Conservation (phyloP, 306 rosid species). For the Pterocarpus santalinus region DNA sequence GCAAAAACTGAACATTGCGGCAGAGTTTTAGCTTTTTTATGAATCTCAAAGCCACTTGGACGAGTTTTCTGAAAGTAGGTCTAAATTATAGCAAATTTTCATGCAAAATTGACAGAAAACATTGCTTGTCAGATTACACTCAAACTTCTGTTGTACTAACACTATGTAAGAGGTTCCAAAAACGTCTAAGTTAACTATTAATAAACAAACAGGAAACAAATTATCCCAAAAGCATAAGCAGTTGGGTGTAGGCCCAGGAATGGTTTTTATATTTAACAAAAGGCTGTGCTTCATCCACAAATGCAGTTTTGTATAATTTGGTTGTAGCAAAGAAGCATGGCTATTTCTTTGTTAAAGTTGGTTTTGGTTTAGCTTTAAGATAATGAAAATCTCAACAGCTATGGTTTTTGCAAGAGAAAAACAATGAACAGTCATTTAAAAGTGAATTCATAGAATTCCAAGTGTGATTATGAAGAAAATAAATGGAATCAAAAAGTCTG, state of each 20-base stretch:
- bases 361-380: slow-evolving; percentile 35
- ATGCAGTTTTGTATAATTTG: not conserved
- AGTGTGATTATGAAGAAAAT: slow-evolving; percentile 35
- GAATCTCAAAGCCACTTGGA: not conserved
- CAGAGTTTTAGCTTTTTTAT: no score
- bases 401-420: slow-evolving; percentile 7
- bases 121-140: slow-evolving; percentile 25
- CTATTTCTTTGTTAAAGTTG: slow-evolving; percentile 26
- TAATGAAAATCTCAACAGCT: slow-evolving; percentile 27
- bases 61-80: slow-evolving; percentile 31
- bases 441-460: slow-evolving; percentile 24
- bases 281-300: no score
- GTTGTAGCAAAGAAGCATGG: slow-evolving; percentile 14
- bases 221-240: slow-evolving; percentile 28
- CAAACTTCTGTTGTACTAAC: slow-evolving; percentile 25
- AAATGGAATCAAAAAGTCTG: slow-evolving; percentile 39
- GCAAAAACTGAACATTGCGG: no score
- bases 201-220: slow-evolving; percentile 20
- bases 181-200: slow-evolving; percentile 22
- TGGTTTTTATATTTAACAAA: no score
- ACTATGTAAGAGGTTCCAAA: slow-evolving; percentile 17
- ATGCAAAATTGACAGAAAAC: slow-evolving; percentile 30
- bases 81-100: slow-evolving; percentile 6
- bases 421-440: slow-evolving; percentile 20
- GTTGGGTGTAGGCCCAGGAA: not conserved